Evolutionary conservation across 345 rosid genomes (phyloP).

Genomic region (Arabidopsis suecica): DNA sequence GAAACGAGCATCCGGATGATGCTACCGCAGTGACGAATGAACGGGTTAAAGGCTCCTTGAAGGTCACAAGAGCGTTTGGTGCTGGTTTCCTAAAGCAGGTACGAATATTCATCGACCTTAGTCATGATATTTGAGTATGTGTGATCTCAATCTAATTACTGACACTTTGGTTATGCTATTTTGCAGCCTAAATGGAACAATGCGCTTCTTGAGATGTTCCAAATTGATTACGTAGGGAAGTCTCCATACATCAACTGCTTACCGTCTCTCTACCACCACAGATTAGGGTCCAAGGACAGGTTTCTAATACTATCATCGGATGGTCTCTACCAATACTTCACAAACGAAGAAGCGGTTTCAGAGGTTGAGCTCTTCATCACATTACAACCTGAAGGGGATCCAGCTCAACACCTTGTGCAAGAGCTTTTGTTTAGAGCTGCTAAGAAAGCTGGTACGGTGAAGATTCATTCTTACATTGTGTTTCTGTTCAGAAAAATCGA

Average conservation of each 20-base stretch:
- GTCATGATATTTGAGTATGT: neutral
- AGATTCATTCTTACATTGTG: neutral
- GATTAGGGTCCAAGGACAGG: conserved; percentile 71
- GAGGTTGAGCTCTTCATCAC: conserved; percentile 84
- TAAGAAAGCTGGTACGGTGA: conserved; percentile 77
- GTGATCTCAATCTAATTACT: neutral
- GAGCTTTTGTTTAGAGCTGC: conserved; percentile 90
- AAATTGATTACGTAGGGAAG: conserved; percentile 78
- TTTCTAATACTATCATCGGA: conserved; percentile 84
- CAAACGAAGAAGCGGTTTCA: conserved; percentile 84
- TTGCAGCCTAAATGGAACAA: conserved; percentile 90
- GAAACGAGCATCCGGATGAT: conserved; percentile 85
- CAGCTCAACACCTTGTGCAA: conserved; percentile 91
- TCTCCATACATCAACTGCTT: conserved; percentile 75
- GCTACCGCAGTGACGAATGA: conserved; percentile 67
- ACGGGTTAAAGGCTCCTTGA: conserved; percentile 91
- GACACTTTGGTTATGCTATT: neutral
- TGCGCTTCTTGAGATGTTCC: conserved; percentile 90
- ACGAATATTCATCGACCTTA: conserved; percentile 3
- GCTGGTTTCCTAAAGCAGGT: conserved; percentile 97
- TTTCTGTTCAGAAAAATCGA: neutral
- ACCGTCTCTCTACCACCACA: conserved; percentile 83
- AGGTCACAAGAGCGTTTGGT: conserved; percentile 96
- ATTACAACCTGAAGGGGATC: conserved; percentile 94
- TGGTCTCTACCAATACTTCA: conserved; percentile 88